Evolutionary conservation across 208 protist species (phyloP), one percentile per base, ranked within the genome.

Genomic region (Angomonas ambiguus): DNA sequence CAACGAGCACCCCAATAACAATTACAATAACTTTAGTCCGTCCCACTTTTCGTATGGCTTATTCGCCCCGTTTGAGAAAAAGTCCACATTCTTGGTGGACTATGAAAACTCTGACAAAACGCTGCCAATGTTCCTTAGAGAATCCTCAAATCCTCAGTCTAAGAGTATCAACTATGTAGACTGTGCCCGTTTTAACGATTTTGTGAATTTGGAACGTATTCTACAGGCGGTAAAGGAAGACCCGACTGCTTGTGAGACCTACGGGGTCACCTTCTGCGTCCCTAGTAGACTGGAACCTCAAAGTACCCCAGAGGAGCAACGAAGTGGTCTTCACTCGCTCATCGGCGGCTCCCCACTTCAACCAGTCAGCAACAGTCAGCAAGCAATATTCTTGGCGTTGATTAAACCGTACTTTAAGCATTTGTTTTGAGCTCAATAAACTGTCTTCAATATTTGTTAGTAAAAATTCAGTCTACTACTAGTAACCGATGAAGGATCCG

Each of bases 41-140:
- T 83, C 87, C 0, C 87, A 93, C 73, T 93, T 93, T 58, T 80
- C 65, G 0, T 74, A 88, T 62, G 82, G 76, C 49, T 79, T 93
- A 30, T 93, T 93, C 67, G 76, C 87, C 0, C 87, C 87, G 0
- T 90, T 78, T 48, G 66, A 83, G 18, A 67, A 84, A 24, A 77
- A 76, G 34, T 74, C 88, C 1, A 65, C 74, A 32, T 80, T 91
- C 34, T 83, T 90, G 51, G 79, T 91, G 25, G 88, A 94, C 69
- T 86, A 79, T 65, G 82, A 91, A 65, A 80, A 79, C 18, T 71
- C 64, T 3, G 82, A 89, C 24, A 74, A 79, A 51, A 88, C 84
- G 35, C 64, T 92, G 35, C 86, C 86, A 13, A 65, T 45, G 24
- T 87, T 77, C 53, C 69, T 92, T 24, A 76, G 74, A 48, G 69